Evolutionary conservation across 1,284 basidiomycete species (phyloP).

Genomic region (Garcileccinum viscosum): DNA sequence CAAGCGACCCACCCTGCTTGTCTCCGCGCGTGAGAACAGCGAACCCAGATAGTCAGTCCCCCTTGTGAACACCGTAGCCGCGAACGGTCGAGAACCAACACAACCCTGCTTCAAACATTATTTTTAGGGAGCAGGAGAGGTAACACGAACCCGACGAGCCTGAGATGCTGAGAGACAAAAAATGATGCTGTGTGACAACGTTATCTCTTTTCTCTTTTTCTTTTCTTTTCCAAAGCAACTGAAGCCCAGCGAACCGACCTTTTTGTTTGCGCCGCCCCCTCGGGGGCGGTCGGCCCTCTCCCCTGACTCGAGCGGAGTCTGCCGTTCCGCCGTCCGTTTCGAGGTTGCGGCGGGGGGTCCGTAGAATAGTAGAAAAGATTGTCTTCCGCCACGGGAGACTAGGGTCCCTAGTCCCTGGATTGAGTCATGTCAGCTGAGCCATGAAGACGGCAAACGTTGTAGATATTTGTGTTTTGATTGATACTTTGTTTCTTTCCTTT

Average conservation of each 20-base stretch:
- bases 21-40: not conserved
- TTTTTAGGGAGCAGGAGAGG: not conserved
- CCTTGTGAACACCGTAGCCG: conserved; percentile 1
- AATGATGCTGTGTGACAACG: not conserved
- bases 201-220: not conserved
- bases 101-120: not conserved
- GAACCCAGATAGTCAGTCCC: not conserved
- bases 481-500: not conserved
- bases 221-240: not conserved
- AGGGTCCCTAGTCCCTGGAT: not conserved
- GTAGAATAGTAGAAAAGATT: not conserved
- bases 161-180: not conserved
- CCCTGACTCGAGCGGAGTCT: not conserved
- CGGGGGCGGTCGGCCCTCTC: not conserved
- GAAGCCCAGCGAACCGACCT: not conserved
- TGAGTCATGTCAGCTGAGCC: not conserved
- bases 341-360: not conserved
- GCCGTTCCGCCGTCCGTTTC: not conserved
- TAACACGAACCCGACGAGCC: not conserved
- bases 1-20: not conserved
- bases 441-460: not conserved
- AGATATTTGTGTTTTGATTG: not conserved
- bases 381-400: not conserved
- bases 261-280: not conserved
- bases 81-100: conserved; percentile 3